These are phyloP conservation scores for Lagenidium sp. DNA, from an alignment of 352 stramenopile species.

Conservation along the genomic window DNA sequence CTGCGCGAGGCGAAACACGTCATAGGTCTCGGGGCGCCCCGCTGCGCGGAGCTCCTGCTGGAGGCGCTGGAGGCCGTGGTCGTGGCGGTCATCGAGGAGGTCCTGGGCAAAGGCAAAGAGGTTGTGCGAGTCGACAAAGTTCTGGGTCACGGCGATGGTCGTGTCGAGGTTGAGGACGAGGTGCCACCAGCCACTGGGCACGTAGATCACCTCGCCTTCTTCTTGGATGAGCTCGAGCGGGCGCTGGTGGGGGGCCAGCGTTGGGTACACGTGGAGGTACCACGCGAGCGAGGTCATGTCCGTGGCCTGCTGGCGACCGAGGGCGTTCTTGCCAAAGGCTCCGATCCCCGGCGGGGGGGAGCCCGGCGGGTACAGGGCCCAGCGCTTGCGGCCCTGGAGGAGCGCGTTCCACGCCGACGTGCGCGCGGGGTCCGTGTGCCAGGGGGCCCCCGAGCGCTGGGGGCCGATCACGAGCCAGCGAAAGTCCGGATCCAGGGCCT, in stretches of 20 bases:
- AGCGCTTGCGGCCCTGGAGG: constrained; percentile 91
- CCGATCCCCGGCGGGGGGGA: constrained; percentile 53
- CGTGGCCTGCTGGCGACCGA: constrained; percentile 45
- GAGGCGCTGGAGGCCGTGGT: constrained; percentile 43
- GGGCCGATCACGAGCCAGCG: constrained; percentile 82
- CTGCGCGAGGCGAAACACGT: constrained; percentile 56
- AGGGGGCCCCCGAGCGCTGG: constrained; percentile 84
- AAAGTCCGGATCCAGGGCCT: constrained; percentile 43
- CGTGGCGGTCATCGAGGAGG: constrained; percentile 47
- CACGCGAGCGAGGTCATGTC: constrained; percentile 78
- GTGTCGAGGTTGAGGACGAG: constrained; percentile 93
- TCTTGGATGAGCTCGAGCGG: constrained; percentile 84
- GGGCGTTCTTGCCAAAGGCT: constrained; percentile 33
- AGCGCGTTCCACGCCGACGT: constrained; percentile 96
- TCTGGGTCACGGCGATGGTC: constrained; percentile 95
- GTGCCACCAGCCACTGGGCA: constrained; percentile 97
- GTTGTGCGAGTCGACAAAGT: constrained; percentile 89
- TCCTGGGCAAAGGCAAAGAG: constrained; percentile 63
- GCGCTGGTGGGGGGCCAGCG: constrained; percentile 54
- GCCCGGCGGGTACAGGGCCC: constrained; percentile 93
- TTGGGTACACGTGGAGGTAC: constrained; percentile 84
- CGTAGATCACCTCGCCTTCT: constrained; percentile 94
- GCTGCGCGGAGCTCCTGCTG: constrained; percentile 32
- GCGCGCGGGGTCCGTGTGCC: constrained; percentile 93
- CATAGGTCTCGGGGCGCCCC: constrained; percentile 41